Evolutionary conservation across 805 yeast species (phyloP).

Genomic region (Pichia heedii): DNA sequence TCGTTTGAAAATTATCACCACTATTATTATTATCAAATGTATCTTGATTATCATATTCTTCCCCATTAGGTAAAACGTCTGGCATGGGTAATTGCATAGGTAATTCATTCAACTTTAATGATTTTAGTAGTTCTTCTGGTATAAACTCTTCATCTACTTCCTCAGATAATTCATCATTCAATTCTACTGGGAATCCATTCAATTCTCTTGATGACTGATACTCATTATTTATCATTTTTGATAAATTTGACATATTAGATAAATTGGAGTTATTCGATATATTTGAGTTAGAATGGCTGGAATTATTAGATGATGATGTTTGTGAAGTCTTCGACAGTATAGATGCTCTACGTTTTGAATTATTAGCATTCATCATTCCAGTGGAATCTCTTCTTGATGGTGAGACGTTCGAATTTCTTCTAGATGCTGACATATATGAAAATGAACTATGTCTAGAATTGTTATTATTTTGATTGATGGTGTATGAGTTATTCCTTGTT

Average conservation of each 20-base stretch:
- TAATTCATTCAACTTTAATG: conserved; percentile 19
- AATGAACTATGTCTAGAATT: conserved; percentile 2
- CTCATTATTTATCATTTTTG: background rate
- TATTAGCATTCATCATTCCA: background rate
- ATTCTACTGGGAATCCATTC: no score
- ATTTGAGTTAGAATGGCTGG: background rate
- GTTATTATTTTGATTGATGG: background rate
- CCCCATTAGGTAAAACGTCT: conserved; percentile 6
- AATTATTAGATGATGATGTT: background rate
- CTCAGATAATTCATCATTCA: background rate
- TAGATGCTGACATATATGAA: conserved; percentile 4
- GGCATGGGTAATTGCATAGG: conserved; percentile 57
- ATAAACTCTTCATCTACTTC: background rate
- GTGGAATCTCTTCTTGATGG: background rate
- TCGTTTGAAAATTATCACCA: background rate
- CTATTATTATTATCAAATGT: background rate
- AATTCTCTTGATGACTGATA: background rate
- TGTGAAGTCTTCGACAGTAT: conserved; percentile 4
- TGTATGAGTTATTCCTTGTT: conserved; percentile 17
- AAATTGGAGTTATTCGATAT: background rate
- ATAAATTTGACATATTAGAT: background rate
- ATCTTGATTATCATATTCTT: background rate
- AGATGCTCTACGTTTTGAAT: conserved; percentile 3
- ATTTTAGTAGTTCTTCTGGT: background rate
- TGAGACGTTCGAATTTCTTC: conserved; percentile 15